These are phyloP conservation scores for Teratosphaeria nubilosa DNA, from an alignment of 2,329 filamentous ascomycete species.

Conservation along the genomic window DNA sequence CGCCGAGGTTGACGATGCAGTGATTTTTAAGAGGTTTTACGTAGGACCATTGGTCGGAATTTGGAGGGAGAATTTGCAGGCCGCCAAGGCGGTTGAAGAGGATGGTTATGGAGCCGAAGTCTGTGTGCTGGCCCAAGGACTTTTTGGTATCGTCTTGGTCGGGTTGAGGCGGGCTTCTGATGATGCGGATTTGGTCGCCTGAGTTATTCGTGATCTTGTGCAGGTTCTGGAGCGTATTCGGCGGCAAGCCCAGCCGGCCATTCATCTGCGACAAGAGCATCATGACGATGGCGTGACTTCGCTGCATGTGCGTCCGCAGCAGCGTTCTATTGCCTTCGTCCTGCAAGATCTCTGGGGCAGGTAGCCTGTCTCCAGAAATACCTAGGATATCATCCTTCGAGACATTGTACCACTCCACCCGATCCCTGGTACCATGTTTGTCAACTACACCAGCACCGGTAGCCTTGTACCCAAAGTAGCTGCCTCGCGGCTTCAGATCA, in stretches of 20 bases:
- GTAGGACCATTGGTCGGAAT: conserved; percentile 36
- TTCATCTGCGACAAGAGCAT: conserved; percentile 37
- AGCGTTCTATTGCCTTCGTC: conserved; percentile 25
- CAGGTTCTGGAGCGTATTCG: conserved; percentile 32
- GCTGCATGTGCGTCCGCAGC: conserved; percentile 34
- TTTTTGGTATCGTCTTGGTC: conserved; percentile 26
- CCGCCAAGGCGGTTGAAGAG: conserved; percentile 47
- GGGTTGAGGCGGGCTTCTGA: conserved; percentile 39
- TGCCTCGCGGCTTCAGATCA: conserved; percentile 40
- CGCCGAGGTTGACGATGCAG: conserved; percentile 37
- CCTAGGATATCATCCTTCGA: conserved; percentile 44
- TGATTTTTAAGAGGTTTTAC: conserved; percentile 40
- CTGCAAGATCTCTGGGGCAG: conserved; percentile 32
- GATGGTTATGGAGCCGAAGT: conserved; percentile 46
- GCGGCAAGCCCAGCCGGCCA: conserved; percentile 30
- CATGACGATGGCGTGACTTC: conserved; percentile 35
- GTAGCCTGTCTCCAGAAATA: conserved; percentile 27
- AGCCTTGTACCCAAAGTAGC: conserved; percentile 41
- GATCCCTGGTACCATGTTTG: conserved; percentile 37
- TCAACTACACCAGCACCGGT: conserved; percentile 32
- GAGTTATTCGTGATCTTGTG: conserved; percentile 34
- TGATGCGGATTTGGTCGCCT: conserved; percentile 45
- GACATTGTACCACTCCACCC: conserved; percentile 46
- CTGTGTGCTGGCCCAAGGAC: conserved; percentile 43
- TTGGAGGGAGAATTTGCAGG: conserved; percentile 40